Evolutionary conservation across 2,329 filamentous ascomycete genomes (phyloP), one percentile per base, ranked within the genome.

Genomic region (Thielaviopsis musarum): DNA sequence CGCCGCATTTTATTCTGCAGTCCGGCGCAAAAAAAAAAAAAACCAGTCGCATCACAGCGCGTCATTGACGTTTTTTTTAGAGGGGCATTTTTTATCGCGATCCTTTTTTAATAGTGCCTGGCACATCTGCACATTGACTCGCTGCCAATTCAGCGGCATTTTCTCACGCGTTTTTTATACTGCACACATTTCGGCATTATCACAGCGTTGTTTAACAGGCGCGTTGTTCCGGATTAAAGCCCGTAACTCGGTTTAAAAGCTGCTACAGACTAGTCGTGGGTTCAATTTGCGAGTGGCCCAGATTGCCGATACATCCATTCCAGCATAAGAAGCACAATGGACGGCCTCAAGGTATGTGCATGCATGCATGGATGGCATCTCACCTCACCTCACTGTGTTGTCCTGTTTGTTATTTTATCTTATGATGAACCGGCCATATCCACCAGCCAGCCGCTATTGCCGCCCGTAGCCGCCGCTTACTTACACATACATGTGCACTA

Each of bases 401-500:
- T 17, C 3, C n/a, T 49, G 17, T 9, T 49, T 49, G 38, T n/a
- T 7, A 4, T n/a, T 10, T 49, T n/a, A 49, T 49, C 45, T 49
- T n/a, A 49, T 49, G 1, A 21, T 49, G 45, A 49, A 9, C 45
- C n/a, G 9, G 15, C 41, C 41, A 17, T 17, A 48, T 48, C 34
- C 12, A 10, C 10, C 34, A 5, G 10, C 10, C 15, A 41, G 10
- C 34, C 34, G 15, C 34, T 41, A 41, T 41, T 41, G 34, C 10
- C 15, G 15, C 15, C 3, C 45, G 10, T 49, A 49, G n/a, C n/a
- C n/a, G 24, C 21, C 28, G 54, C 62, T 66, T 62, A 63, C 48
- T 28, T 26, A 17, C 58, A 41, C 21, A 38, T 34, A 30, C 21
- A 49, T 59, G 78, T 74, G 75, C 80, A 63, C 70, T 80, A 60